Base-by-base conservation (phyloP, 129 eudicot species). In the Helianthus tuberosus region DNA sequence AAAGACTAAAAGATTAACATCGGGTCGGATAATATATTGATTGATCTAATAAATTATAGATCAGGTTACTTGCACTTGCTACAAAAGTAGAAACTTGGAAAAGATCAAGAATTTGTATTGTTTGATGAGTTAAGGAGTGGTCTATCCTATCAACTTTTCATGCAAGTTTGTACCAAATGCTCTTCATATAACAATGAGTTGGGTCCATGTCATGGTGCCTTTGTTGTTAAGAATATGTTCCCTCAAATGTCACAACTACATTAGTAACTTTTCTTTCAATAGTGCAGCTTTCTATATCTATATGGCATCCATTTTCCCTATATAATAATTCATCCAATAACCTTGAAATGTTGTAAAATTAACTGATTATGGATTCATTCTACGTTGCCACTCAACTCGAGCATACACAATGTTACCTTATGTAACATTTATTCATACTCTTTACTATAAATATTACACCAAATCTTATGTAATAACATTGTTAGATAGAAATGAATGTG, bases 141-240 rank as follows among this genome's bases (percentile, higher is more conserved):
- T 39, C 66, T 52, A 70, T 62, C 82, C n/a, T 25, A 78, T 78
- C 72, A 61, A 51, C 72, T 70, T 70, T 52, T 70, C 58, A 38
- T 54, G 60, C 63, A 47, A 10, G 25, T 68, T 67, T 27, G 68
- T 23, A 76, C 75, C 63, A 16, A 69, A 43, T 70, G 64, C 75
- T 48, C 17, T 25, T 53, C 35, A 55, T 55, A 23, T 15, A 55
- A 67, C 46, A 66, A 57, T 55, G 80, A 76, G 25, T 54, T 29
- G 13, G 67, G 59, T 68, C 52, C 68, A 29, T 57, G 80, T 67
- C 68, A 76, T 51, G 58, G 13, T 44, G 63, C 49, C 48, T 53
- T 27, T 54, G 50, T 54, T 47, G 14, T 44, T 46, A 1, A 25
- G 14, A 66, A 39, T 29, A 64, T 74, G 54, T 64, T 73, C 12